Base-by-base conservation (phyloP, 2,329 filamentous ascomycete genomes). In the Coleophoma eucalyptorum region DNA sequence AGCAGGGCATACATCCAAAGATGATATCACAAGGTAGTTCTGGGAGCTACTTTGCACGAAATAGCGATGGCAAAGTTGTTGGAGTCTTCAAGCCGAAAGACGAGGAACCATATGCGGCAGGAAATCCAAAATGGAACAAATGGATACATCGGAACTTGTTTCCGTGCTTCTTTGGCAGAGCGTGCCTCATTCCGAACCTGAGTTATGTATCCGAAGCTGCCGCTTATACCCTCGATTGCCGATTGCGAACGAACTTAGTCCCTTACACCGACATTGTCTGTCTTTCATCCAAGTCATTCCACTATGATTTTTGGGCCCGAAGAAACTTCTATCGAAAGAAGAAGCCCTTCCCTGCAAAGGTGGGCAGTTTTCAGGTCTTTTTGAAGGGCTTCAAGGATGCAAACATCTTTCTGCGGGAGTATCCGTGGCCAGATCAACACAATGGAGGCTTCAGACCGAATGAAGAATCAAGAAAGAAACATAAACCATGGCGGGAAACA, bases 61-160 rank as follows among this genome's bases (percentile, higher is more conserved):
- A 96, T 62, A 82, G 82, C 1, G 87, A 93, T 50, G 94, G 94
- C 47, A 97, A 96, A 73, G 90, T 97, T 15, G 90, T 99, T 4
- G 94, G 92, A 34, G 94, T 99, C 4, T 99, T 99, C 74, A 99
- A 99, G 69, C 94, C 94, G 40, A 99, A 99, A 72, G 94, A 99
- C 62, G 94, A 99, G 72, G 95, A 99, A 69, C 94, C 94, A 1
- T 99, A 97, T 66, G 94, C 94, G 1, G 94, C 90, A 32, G 88
- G 90, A 60, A 99, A 99, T 66, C 94, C 94, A 5, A 99, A 99
- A 69, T 97, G 93, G 93, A 97, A 95, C 61, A 99, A 99, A 72
- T 99, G 94, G 94, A 92, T 99, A 73, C 94, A 99, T 69, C 81
- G 94, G 57, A 99, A 99, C 67, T 68, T 99, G 57, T 97, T 99